phyloP scores from a whole-genome alignment of 2,329 filamentous ascomycete species.

The Pseudogymnoascus sp. region DNA sequence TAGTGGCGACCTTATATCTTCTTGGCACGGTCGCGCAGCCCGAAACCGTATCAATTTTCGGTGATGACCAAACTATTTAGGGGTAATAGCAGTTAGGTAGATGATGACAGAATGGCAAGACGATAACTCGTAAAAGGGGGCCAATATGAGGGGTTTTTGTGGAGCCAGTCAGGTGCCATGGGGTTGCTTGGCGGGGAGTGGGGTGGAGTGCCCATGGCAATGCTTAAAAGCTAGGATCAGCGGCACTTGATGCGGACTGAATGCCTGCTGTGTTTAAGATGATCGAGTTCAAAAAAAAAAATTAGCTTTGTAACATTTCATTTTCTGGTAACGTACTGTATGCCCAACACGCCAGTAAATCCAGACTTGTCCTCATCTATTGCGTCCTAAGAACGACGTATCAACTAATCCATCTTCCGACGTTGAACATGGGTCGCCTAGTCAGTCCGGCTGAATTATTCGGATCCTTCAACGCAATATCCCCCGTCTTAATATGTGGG shows the following conservation, averaged over 20 bases:
- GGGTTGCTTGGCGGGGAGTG: not conserved
- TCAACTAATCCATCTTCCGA: not conserved
- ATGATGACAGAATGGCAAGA: not conserved
- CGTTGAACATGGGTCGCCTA: not conserved
- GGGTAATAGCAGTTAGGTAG: not conserved
- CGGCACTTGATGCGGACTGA: not conserved
- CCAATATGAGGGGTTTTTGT: not conserved
- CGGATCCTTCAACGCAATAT: not conserved
- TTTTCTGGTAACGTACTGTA: not conserved
- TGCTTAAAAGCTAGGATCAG: not conserved
- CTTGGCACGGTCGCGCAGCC: not conserved
- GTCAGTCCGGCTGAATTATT: not conserved
- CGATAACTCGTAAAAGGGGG: not conserved
- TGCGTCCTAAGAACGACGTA: not conserved
- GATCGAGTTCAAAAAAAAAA: not conserved
- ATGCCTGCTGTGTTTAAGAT: not conserved
- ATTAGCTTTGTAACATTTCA: not conserved
- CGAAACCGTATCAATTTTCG: not conserved
- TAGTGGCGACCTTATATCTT: not conserved
- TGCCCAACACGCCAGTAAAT: not conserved
- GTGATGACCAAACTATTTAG: not conserved
- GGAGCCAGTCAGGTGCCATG: not conserved
- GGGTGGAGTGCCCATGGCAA: not conserved
- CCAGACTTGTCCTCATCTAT: not conserved
- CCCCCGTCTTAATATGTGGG: not conserved